phyloP scores from a whole-genome alignment of 108 stramenopile genomes.

The Ochromonas danica region DNA sequence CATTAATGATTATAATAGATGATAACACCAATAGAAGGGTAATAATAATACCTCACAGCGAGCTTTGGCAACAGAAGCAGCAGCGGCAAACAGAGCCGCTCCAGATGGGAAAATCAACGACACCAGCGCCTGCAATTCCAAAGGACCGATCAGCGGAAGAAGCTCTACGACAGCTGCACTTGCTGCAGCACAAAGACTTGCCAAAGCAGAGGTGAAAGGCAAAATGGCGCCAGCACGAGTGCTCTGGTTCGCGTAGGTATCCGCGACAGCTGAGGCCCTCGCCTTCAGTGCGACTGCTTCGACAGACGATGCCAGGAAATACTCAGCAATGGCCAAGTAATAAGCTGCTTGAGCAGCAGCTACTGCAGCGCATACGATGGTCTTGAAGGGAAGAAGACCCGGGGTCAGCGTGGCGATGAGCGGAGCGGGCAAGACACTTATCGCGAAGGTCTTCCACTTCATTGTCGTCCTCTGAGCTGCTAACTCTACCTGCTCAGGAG shows the following conservation, averaged over 20 bases:
- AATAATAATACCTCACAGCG: conserved; percentile 36
- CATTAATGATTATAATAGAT: too few relatives aligned
- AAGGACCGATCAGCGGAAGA: conserved; percentile 33
- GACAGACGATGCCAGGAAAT: conserved; percentile 64
- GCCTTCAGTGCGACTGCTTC: conserved; percentile 81
- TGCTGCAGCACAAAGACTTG: conserved; percentile 75
- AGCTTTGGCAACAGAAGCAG: conserved; percentile 81
- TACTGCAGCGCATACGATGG: conserved; percentile 71
- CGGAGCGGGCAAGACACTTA: conserved; percentile 70
- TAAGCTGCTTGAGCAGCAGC: conserved; percentile 78
- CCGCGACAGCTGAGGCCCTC: conserved; percentile 68
- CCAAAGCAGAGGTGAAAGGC: conserved; percentile 79
- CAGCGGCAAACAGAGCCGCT: conserved; percentile 73
- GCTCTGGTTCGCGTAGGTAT: conserved; percentile 78
- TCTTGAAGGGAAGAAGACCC: conserved; percentile 66
- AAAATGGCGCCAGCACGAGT: conserved; percentile 73
- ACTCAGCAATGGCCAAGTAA: conserved; percentile 70
- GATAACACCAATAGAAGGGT: background rate
- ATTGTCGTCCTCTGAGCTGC: conserved; percentile 50
- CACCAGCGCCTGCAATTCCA: conserved; percentile 63
- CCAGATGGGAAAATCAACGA: conserved; percentile 63
- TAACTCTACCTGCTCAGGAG: conserved; percentile 57
- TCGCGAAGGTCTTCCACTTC: conserved; percentile 68
- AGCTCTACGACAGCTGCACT: conserved; percentile 82
- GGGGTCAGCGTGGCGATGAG: conserved; percentile 70